Conservation (phyloP, 1,284 basidiomycete genomes). For the Anthracocystis walkeri region DNA sequence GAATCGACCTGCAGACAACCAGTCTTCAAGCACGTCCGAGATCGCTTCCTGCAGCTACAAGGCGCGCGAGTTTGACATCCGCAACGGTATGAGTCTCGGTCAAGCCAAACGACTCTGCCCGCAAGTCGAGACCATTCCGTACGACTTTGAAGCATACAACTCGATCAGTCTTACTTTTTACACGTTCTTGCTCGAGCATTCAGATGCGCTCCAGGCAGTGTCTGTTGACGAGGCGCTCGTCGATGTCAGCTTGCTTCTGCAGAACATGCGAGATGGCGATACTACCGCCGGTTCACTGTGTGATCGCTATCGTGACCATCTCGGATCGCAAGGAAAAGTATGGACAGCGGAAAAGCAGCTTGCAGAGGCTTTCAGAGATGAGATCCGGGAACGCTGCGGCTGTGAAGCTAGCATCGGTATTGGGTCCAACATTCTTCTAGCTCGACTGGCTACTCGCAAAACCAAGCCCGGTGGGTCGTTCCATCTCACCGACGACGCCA, state of each 20-base stretch:
- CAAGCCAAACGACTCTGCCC: slow-evolving; percentile 61
- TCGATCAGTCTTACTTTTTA: slow-evolving; percentile 84
- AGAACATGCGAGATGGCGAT: slow-evolving; percentile 48
- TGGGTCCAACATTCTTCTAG: slow-evolving; percentile 88
- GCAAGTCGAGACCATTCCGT: slow-evolving; percentile 82
- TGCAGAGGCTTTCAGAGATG: slow-evolving; percentile 82
- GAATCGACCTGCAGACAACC: slow-evolving; percentile 32
- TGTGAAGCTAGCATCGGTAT: slow-evolving; percentile 89
- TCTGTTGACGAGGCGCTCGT: slow-evolving; percentile 95
- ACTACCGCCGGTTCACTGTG: slow-evolving; percentile 19
- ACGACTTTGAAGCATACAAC: slow-evolving; percentile 78
- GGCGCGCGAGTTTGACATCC: slow-evolving; percentile 85
- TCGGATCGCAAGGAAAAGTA: slow-evolving; percentile 36
- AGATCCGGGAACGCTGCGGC: slow-evolving; percentile 80
- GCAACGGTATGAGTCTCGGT: slow-evolving; percentile 89
- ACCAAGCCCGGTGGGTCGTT: slow-evolving; percentile 90
- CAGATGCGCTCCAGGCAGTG: slow-evolving; percentile 92
- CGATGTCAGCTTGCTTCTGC: slow-evolving; percentile 81
- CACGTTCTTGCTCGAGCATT: slow-evolving; percentile 86
- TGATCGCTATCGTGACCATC: slow-evolving; percentile 31
- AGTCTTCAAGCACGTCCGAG: slow-evolving; percentile 73
- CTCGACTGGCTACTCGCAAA: slow-evolving; percentile 86
- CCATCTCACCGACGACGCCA: slow-evolving; percentile 77
- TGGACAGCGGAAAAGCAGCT: slow-evolving; percentile 71
- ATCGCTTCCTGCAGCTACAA: slow-evolving; percentile 95